Conservation (phyloP, 208 protist genomes). For the Trypanosoma rangeli region DNA sequence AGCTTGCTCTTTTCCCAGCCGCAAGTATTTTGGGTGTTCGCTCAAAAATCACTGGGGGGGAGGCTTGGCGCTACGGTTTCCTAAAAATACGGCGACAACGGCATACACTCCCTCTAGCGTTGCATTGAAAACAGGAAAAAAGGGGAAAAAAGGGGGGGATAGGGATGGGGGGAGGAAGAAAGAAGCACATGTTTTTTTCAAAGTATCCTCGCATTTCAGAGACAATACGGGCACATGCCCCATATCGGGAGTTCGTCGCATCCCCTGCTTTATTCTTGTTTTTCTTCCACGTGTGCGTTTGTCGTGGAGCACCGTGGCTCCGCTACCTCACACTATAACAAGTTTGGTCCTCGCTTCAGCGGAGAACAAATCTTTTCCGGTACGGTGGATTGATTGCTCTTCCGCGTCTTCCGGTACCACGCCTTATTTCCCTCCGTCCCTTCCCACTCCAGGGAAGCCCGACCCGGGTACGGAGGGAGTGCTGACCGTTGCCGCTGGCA, state of each 20-base stretch:
- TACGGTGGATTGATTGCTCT: neutral
- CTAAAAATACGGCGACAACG: constrained; percentile 5
- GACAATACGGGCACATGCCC: neutral
- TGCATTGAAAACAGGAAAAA: neutral
- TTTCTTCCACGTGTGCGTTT: neutral
- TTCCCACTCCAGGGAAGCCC: neutral
- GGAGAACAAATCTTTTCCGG: neutral
- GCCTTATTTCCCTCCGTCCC: neutral
- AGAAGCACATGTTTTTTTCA: constrained; percentile 10
- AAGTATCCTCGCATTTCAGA: neutral
- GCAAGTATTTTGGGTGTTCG: neutral
- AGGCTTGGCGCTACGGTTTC: neutral
- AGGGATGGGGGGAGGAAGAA: constrained; percentile 23
- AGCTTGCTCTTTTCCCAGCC: neutral
- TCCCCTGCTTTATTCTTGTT: no score
- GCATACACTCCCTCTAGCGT: constrained; percentile 15
- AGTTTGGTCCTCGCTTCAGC: neutral
- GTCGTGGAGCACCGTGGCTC: neutral
- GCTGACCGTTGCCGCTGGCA: neutral
- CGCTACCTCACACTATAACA: neutral
- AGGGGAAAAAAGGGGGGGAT: constrained; percentile 2
- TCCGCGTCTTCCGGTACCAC: no score
- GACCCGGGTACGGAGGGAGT: neutral
- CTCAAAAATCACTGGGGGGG: neutral
- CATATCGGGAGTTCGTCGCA: no score